Base-by-base conservation (phyloP, 225 moss, liverwort and hornwort species). In the Ulota crispa region DNA sequence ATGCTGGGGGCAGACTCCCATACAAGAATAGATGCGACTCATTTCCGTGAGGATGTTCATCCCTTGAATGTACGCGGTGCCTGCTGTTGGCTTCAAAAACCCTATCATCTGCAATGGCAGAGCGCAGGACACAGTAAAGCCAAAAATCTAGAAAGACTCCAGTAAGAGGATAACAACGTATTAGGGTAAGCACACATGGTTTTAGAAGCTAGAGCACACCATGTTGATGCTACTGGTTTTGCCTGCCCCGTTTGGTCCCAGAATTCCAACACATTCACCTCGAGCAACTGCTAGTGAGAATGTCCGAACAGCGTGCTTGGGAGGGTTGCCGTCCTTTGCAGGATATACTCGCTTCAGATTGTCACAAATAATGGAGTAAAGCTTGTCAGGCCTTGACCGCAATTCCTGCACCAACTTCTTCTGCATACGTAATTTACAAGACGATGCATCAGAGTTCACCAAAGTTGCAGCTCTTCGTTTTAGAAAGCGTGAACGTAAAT, bases 1-100 rank as follows among this genome's bases (percentile, higher is more conserved):
- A 21, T 97, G 93, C 70, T 97, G 97, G 36, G 97, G 97, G 75
- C 97, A 97, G 59, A 95, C 93, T 74, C 97, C 97, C 97, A 97
- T 95, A 80, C 94, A 93, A 0, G 92, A 89, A 86, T 97, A 93
- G 66, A 97, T 95, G n/a, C 82, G 83, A 60, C 54, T 82, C 87
- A 97, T 93, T 71, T 95, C 90, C 42, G 81, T 92, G 32, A 85
- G 88, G 41, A 97, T 95, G 68, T 97, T 92, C 79, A 93, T 89
- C 54, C 95, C 97, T 73, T 92, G 81, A 26, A 97, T 94, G 59
- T 89, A 95, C 4, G 97, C 89, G 0, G 90, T 94, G 81, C 97
- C 97, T 41, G 86, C 72, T 10, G 94, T 94, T 77, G 97, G 97
- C 74, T 89, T 91, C 76, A 94, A 27, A 84, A 97, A 94, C 15